Evolutionary conservation across 2,329 filamentous ascomycete genomes (phyloP), one percentile per base, ranked within the genome.

Genomic region (Pseudonectria foliicola): DNA sequence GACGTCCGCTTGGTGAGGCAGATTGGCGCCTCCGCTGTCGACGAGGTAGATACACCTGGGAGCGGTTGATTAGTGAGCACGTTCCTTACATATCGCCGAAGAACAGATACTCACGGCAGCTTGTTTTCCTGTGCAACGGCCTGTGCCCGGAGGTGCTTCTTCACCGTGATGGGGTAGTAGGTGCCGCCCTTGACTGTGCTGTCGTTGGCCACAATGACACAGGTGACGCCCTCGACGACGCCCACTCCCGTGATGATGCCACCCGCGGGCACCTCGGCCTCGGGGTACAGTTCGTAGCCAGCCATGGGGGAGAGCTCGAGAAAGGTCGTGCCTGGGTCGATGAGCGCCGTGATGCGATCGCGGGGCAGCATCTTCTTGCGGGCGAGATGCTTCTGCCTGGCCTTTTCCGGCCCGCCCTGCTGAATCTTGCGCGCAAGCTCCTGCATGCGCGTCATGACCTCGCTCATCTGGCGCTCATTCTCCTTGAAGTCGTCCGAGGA

Each of bases 121-220:
- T 74, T 81, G 61, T 96, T 96, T 59, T 96, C 86, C 46, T 85
- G 77, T 0, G 90, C 90, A 44, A 96, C 84, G 18, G 84, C 80
- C 61, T 98, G 92, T 4, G 90, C 90, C 43, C 90, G 78, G 12
- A 96, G 70, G 61, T 96, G 92, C 70, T 98, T 98, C 69, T 95
- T 95, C 39, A 96, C 86, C 0, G 90, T 98, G 50, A 96, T 87
- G 2, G 90, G 90, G 56, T 90, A 96, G 64, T 98, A 98, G 2
- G 90, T 94, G 15, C 90, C 90, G 34, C 90, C 90, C 66, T 96
- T 98, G 54, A 96, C 90, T 13, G 90, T 95, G 66, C 86, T 93
- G 59, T 95, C 90, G 58, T 96, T 95, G 38, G 88, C 89, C 32
- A 95, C 85, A 50, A 96, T 85, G 66, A 95, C 82, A 60, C 90